Evolutionary conservation across 73 alveolate species (phyloP).

Genomic region (Paramecium caudatum): DNA sequence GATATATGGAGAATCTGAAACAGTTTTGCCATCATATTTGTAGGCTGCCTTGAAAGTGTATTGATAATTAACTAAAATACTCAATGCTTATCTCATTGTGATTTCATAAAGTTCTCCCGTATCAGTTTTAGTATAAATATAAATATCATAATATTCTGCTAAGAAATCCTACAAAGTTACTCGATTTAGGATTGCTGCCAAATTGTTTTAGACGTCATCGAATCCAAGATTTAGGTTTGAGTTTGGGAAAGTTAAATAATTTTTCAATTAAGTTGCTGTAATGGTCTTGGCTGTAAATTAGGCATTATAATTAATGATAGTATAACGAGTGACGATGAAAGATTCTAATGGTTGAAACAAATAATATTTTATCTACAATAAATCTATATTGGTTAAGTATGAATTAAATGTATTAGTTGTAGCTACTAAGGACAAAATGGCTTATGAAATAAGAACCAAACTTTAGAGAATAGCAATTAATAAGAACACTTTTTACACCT

Average conservation of each 20-base stretch:
- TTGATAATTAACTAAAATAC: conserved; percentile 46
- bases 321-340: conserved; percentile 52
- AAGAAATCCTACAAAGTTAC: conserved; percentile 51
- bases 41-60: conserved; percentile 65
- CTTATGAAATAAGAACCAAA: neutral
- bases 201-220: conserved; percentile 63
- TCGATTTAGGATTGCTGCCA: conserved; percentile 34
- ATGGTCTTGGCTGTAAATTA: neutral
- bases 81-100: conserved; percentile 44
- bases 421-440: neutral
- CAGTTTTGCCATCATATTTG: conserved; percentile 66
- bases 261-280: neutral
- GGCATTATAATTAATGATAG: conserved; percentile 53
- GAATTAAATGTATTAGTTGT: neutral
- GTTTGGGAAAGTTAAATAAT: neutral
- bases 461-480: neutral
- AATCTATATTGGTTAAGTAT: conserved; percentile 54
- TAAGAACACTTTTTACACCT: neutral
- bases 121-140: conserved; percentile 54
- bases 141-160: conserved; percentile 4
- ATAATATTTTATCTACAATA: conserved; percentile 49
- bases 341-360: conserved; percentile 61
- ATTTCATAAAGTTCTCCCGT: conserved; percentile 34
- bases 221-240: conserved; percentile 60
- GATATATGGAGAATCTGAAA: conserved; percentile 67